Evolutionary conservation across 371 early-diverging fungal genomes (phyloP).

Genomic region (Batrachochytrium dendrobatidis): DNA sequence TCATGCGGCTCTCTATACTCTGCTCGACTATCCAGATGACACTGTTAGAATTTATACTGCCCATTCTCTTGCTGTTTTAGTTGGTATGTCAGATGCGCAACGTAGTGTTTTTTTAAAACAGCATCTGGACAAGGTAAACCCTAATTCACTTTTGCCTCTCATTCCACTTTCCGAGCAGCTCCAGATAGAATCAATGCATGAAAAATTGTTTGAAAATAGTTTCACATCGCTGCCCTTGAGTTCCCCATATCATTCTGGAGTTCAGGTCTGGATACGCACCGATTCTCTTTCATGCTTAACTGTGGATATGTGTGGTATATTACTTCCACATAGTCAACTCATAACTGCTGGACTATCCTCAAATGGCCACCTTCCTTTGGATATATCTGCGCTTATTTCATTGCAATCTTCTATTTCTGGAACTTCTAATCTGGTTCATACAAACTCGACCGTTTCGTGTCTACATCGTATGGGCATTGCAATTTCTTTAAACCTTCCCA

Average conservation of each 20-base stretch:
- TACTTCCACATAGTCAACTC: conserved; percentile 26
- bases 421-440: conserved; percentile 48
- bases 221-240: not conserved
- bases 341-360: not conserved
- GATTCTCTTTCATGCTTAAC: conserved; percentile 2
- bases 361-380: not conserved
- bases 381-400: not conserved
- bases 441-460: conserved; percentile 64
- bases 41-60: conserved; percentile 22
- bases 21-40: conserved; percentile 40
- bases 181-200: conserved; percentile 5
- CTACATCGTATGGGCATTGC: conserved; percentile 74
- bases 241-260: not conserved
- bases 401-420: not conserved
- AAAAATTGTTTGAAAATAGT: conserved; percentile 5
- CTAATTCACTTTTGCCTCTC: not conserved
- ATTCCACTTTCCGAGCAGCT: conserved; percentile 16
- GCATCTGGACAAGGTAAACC: not conserved
- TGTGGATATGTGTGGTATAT: conserved; percentile 58
- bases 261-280: not conserved
- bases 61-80: conserved; percentile 21
- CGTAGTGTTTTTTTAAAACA: conserved; percentile 8
- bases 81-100: conserved; percentile 28
- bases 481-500: conserved; percentile 72
- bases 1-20: conserved; percentile 54